phyloP scores from a whole-genome alignment of 2,329 filamentous ascomycete genomes.

The Fusarium coffeatum region DNA sequence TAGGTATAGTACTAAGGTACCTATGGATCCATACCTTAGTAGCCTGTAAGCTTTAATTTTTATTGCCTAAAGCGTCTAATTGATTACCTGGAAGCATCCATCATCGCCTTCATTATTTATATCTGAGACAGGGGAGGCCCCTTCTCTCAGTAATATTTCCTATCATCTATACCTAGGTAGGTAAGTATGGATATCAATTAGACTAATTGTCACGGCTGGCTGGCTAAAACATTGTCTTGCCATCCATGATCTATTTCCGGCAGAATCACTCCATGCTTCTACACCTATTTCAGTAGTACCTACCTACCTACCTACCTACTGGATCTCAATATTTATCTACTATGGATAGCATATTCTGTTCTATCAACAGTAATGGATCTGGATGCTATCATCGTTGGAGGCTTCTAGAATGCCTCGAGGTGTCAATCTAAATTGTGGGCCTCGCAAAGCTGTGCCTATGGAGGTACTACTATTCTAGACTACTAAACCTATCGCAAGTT shows the following conservation, averaged over 20 bases:
- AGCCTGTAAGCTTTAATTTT: not conserved
- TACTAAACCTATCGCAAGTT: not conserved
- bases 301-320: no score
- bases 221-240: conserved; percentile 23
- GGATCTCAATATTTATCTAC: no score
- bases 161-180: not conserved
- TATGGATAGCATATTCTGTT: not conserved
- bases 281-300: not conserved
- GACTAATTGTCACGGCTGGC: not conserved
- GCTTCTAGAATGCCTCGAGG: conserved; percentile 24
- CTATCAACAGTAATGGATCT: not conserved
- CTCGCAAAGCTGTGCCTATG: conserved; percentile 1
- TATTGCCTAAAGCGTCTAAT: conserved; percentile 32
- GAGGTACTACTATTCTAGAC: no score
- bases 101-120: conserved; percentile 4
- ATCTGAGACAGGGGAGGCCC: conserved; percentile 7
- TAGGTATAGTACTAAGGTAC: no score
- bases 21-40: no score
- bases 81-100: conserved; percentile 10
- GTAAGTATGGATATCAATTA: not conserved
- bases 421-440: conserved; percentile 33
- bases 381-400: not conserved
- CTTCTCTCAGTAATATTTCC: not conserved
- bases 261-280: not conserved
- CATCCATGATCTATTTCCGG: not conserved